phyloP scores from a whole-genome alignment of 2,329 filamentous ascomycete genomes.

The Dothideomycetidae sp. region DNA sequence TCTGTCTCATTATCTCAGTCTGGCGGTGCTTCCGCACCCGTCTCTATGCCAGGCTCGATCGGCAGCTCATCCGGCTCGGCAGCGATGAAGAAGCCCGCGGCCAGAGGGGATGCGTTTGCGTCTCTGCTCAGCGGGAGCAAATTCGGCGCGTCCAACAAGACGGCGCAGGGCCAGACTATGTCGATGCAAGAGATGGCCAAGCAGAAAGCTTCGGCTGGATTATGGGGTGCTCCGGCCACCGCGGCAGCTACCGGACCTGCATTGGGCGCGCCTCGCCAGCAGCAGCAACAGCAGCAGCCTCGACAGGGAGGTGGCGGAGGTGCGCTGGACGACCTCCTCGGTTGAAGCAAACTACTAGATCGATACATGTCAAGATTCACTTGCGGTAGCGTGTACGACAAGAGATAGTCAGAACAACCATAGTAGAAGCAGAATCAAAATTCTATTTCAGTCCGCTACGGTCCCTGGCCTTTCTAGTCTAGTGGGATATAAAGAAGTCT shows the following conservation, averaged over 20 bases:
- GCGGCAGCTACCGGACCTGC: constrained; percentile 11
- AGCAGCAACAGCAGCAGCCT: constrained; percentile 1
- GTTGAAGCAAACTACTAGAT: constrained; percentile 21
- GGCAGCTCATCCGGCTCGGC: constrained; percentile 28
- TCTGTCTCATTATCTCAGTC: constrained; percentile 44
- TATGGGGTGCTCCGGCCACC: constrained; percentile 56
- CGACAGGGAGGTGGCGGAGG: constrained; percentile 19
- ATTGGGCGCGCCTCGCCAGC: constrained; percentile 13
- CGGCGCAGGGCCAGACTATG: constrained; percentile 45
- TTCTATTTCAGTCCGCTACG: too few species aligned
- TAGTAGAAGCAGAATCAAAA: too few species aligned
- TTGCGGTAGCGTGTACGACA: too few species aligned
- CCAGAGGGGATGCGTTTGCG: constrained; percentile 75
- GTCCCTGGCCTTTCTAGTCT: too few species aligned
- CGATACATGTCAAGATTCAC: too few species aligned
- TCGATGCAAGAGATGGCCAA: constrained; percentile 93
- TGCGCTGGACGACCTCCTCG: constrained; percentile 30
- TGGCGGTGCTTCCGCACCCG: constrained; percentile 27
- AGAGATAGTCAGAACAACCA: too few species aligned
- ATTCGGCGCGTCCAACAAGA: constrained; percentile 38
- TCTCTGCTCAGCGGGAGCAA: constrained; percentile 60
- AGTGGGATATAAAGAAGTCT: too few species aligned
- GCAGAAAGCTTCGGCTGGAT: constrained; percentile 86
- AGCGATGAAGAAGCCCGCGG: constrained; percentile 29
- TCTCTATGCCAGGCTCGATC: constrained; percentile 22